phyloP scores from a whole-genome alignment of 163 green algal species.

The Scenedesmus sp. region DNA sequence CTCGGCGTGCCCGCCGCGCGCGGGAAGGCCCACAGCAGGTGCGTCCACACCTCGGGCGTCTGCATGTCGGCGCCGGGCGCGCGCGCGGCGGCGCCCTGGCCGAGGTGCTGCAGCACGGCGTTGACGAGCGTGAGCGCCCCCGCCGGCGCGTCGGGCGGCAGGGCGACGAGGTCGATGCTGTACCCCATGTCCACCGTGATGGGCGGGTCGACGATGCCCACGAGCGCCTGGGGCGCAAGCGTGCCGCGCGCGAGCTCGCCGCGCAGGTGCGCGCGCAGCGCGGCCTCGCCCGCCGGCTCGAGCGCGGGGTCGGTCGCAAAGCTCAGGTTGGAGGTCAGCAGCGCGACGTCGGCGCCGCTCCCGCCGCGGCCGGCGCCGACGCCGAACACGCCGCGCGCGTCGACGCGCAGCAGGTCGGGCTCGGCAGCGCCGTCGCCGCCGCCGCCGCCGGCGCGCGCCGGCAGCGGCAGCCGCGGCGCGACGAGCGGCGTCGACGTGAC shows the following conservation, averaged over 20 bases:
- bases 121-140: slow-evolving; percentile 13
- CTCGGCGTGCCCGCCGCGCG: no score
- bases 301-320: not conserved
- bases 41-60: slow-evolving; percentile 21
- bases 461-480: slow-evolving; percentile 7
- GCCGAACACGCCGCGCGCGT: not conserved
- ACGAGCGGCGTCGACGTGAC: slow-evolving; percentile 4
- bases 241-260: no score
- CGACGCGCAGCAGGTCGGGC: not conserved
- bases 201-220: slow-evolving; percentile 27
- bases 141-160: slow-evolving; percentile 2
- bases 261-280: slow-evolving; percentile 14
- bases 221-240: slow-evolving; percentile 1
- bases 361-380: no score
- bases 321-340: slow-evolving; percentile 32
- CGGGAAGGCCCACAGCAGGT: slow-evolving; percentile 27
- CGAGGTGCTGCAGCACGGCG: not conserved
- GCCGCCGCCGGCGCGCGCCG: not conserved
- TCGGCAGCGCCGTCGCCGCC: no score
- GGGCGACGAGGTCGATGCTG: not conserved
- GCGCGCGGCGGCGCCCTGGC: slow-evolving; percentile 8
- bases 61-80: slow-evolving; percentile 1
- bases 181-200: slow-evolving; percentile 24
- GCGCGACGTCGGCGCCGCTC: slow-evolving; percentile 11
- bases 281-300: not conserved